Percentiles rank a stretch among this genome's conserved stretches.
phyloP scores from a whole-genome alignment of 352 stramenopile species.

The Globisporangium nagaii region DNA sequence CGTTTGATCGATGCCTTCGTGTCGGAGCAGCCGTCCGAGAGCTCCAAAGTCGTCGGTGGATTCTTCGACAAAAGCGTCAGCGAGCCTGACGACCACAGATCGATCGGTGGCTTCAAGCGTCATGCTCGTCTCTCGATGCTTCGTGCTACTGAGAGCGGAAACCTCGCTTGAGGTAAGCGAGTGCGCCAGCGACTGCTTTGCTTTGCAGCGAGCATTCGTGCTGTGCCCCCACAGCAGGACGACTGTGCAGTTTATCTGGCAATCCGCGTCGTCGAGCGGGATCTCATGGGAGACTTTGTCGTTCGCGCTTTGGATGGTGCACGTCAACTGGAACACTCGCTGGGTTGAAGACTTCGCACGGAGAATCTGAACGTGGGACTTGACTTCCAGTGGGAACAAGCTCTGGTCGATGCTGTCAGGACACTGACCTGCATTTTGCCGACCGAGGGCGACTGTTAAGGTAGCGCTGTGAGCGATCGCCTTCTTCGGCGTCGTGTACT shows the following conservation, averaged over 20 bases:
- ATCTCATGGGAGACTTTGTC: not conserved
- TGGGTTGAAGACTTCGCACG: not conserved
- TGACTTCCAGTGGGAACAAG: conserved; percentile 1
- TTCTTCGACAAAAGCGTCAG: not conserved
- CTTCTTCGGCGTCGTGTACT: not conserved
- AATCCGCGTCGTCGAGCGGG: not conserved
- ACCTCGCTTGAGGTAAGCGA: not conserved
- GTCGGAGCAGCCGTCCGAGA: conserved; percentile 14
- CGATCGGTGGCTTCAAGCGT: not conserved
- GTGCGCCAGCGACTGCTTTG: not conserved
- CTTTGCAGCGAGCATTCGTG: not conserved
- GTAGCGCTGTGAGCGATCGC: not conserved
- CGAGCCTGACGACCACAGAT: not conserved
- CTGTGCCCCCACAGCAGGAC: not conserved
- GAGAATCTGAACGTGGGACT: conserved; percentile 1
- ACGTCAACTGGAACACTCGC: conserved; percentile 5
- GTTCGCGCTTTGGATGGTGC: not conserved
- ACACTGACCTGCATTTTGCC: not conserved
- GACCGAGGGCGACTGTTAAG: not conserved
- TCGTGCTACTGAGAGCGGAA: not conserved
- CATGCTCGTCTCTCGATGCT: not conserved
- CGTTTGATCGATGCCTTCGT: not conserved
- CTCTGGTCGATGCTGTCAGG: not conserved
- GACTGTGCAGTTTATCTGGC: not conserved
- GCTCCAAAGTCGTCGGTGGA: not conserved